Evolutionary conservation across 2,329 filamentous ascomycete genomes (phyloP), one percentile per base, ranked within the genome.

Genomic region (Raffaelea ambrosiae): DNA sequence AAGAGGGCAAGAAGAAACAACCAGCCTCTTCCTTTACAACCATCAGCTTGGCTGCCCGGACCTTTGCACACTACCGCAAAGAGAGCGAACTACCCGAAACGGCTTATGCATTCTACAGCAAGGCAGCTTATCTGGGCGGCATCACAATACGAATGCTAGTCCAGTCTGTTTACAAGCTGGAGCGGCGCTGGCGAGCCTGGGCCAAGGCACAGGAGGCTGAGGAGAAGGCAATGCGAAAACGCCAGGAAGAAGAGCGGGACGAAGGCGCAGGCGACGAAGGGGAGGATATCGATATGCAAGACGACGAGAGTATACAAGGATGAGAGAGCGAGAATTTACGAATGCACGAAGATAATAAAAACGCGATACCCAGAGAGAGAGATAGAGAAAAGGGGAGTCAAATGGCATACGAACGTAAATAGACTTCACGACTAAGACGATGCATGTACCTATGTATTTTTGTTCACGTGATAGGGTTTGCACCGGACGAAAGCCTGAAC

Each of bases 71-170:
- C 4, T 70, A 66, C 53, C 63, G 65, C 16, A 63, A 49, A 5
- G 57, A 63, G n/a, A 62, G 65, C 4, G 70, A 76, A 9, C 60
- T 76, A 26, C 63, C 68, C 1, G 61, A 63, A 8, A 53, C 56
- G 3, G 70, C 69, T 0, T 70, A 59, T 40, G 53, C 55, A 0
- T 68, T 76, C 41, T 73, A 71, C 50, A 58, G 59, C 13, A 62
- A 64, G 50, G 67, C 67, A 52, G 55, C 56, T 47, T 61, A 61
- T 40, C 48, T 65, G 3, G 60, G 65, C 0, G 68, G 63, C 1
- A 52, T 71, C 33, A 61, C 64, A 1, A 19, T 68, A 4, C 43
- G 45, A 9, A 63, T 59, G 10, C 53, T 72, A 7, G 53, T 70
- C 13, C 56, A 57, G 11, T 63, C 64, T 8, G 64, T 68, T 4